Conservation (phyloP, 768 basidiomycete genomes). For the Pulveroboletus frians region DNA sequence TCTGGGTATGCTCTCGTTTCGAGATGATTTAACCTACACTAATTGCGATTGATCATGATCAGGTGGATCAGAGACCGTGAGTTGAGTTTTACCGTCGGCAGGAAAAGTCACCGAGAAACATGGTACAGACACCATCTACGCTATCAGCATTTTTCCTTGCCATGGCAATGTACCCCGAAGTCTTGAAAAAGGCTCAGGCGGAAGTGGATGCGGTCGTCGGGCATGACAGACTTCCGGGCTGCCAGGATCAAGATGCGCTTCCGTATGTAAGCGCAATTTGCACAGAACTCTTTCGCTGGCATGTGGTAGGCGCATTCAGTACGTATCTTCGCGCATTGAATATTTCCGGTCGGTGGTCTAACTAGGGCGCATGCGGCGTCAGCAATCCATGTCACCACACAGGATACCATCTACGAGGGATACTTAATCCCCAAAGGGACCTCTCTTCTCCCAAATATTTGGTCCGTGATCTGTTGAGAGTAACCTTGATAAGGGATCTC, state of each 20-base stretch:
- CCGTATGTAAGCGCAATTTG: slow-evolving; percentile 18
- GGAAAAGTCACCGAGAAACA: neutral
- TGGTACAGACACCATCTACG: slow-evolving; percentile 1
- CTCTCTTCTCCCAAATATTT: too few species aligned
- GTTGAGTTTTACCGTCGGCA: slow-evolving; percentile 20
- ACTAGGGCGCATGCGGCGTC: too few species aligned
- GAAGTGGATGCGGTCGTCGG: slow-evolving; percentile 13
- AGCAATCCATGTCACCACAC: neutral
- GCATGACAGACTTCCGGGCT: slow-evolving; percentile 6
- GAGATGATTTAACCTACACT: neutral
- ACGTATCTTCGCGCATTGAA: neutral
- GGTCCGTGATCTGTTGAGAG: too few species aligned
- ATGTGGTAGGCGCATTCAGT: neutral
- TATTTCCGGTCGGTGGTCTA: neutral
- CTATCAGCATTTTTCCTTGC: slow-evolving; percentile 16
- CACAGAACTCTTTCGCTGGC: slow-evolving; percentile 9
- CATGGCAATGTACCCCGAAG: neutral
- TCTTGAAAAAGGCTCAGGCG: slow-evolving; percentile 4
- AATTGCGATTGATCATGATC: neutral
- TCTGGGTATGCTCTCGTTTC: slow-evolving; percentile 9
- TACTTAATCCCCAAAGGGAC: too few species aligned
- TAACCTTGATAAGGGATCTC: too few species aligned
- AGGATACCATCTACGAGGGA: too few species aligned
- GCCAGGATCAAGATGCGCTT: slow-evolving; percentile 9
- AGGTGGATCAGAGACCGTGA: slow-evolving; percentile 25